Percentiles rank a stretch among this genome's conserved stretches.
These are phyloP conservation scores for Tricholoma sp. DNA, from an alignment of 768 basidiomycete genomes.

Conservation along the genomic window DNA sequence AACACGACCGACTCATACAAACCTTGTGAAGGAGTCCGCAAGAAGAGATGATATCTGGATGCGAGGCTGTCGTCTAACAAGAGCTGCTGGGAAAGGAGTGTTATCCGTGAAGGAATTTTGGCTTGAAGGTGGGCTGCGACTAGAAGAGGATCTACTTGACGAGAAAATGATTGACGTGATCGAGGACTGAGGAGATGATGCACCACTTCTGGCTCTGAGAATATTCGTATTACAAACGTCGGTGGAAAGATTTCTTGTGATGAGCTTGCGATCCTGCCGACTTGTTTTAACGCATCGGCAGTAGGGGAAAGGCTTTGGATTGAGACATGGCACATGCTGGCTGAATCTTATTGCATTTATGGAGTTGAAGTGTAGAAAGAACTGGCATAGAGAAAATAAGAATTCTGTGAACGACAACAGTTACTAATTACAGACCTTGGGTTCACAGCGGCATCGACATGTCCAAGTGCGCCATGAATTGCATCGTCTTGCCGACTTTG, in stretches of 20 bases:
- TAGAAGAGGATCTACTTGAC: constrained; percentile 32
- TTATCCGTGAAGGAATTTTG: constrained; percentile 32
- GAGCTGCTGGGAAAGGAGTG: constrained; percentile 32
- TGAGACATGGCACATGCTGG: constrained; percentile 23
- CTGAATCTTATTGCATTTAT: constrained; percentile 14
- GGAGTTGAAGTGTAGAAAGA: constrained; percentile 11
- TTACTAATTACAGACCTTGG: constrained; percentile 19
- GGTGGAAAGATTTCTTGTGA: constrained; percentile 1
- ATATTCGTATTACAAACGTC: neutral
- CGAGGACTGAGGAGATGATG: constrained; percentile 47
- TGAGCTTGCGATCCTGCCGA: constrained; percentile 1
- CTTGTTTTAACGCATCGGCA: constrained; percentile 20
- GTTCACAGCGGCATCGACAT: constrained; percentile 15
- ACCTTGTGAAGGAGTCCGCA: constrained; percentile 51
- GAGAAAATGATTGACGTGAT: constrained; percentile 34
- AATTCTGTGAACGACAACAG: constrained; percentile 9
- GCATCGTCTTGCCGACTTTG: constrained; percentile 7
- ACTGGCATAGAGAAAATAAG: constrained; percentile 15
- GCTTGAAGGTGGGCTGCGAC: constrained; percentile 39
- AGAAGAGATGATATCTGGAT: constrained; percentile 57
- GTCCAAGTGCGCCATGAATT: constrained; percentile 12
- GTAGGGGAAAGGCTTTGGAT: constrained; percentile 18
- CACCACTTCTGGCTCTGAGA: constrained; percentile 28
- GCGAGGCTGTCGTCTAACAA: constrained; percentile 39
- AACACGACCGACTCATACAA: constrained; percentile 16